Evolutionary conservation across 2,329 filamentous ascomycete species (phyloP).

Genomic region (Phyllosticta citribraziliensis): DNA sequence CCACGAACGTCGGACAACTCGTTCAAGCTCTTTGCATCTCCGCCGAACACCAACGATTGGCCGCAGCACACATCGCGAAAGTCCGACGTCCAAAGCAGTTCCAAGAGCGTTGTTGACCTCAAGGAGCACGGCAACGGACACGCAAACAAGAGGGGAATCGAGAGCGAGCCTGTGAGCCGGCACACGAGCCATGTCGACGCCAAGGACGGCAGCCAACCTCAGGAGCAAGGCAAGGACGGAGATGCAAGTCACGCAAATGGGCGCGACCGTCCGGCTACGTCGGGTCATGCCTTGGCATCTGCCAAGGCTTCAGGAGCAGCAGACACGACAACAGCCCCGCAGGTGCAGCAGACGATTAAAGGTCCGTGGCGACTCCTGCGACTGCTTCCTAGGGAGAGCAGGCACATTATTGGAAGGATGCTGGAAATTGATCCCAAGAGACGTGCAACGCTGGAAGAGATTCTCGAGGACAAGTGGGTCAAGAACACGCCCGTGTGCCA

Average conservation of each 20-base stretch:
- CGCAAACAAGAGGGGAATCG: conserved; percentile 11
- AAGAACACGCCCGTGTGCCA: conserved; percentile 72
- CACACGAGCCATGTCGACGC: conserved; percentile 20
- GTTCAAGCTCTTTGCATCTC: conserved; percentile 82
- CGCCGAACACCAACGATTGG: conserved; percentile 51
- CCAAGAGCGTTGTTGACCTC: conserved; percentile 24
- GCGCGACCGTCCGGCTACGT: conserved; percentile 15
- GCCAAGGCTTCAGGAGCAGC: conserved; percentile 6
- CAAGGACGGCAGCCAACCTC: conserved; percentile 18
- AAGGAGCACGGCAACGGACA: conserved; percentile 14
- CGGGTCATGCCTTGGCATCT: not conserved
- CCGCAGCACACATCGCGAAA: conserved; percentile 6
- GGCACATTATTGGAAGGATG: conserved; percentile 87
- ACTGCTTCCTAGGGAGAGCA: conserved; percentile 76
- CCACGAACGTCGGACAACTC: conserved; percentile 87
- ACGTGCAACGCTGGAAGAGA: conserved; percentile 75
- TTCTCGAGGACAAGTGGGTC: conserved; percentile 86
- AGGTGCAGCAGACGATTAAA: conserved; percentile 59
- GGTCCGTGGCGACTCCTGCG: conserved; percentile 86
- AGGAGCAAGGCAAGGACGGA: conserved; percentile 17
- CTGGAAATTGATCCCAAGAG: conserved; percentile 77
- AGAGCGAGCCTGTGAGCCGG: conserved; percentile 34
- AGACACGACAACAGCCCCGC: conserved; percentile 41
- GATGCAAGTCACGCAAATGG: conserved; percentile 7
- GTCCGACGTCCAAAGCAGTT: conserved; percentile 20